Evolutionary conservation across 441 rosid species (phyloP), one percentile per base, ranked within the genome.

Genomic region (Jatropha multifida): DNA sequence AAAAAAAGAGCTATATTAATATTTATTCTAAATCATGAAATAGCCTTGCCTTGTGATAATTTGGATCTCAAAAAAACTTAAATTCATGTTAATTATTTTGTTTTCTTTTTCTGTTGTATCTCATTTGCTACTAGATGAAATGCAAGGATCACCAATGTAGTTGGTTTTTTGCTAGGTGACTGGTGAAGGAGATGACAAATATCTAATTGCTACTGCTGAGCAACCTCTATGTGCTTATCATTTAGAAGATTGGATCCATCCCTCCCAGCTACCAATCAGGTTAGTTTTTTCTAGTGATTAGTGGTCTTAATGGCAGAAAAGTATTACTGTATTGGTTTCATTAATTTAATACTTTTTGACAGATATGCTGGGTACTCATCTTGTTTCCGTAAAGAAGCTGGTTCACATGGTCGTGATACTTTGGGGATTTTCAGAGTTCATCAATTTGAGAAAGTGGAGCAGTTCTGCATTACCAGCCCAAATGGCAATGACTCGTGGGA

Each of bases 171-270:
- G 65, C 60, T 61, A 90, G 97, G 96, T 93, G 78, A 92, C 94
- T 56, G 99, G 99, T 69, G 98, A 90, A 79, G 98, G 97, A 76
- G 99, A 92, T 67, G 99, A 93, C 74, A 93, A 93, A 51, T 95
- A 95, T 86, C 97, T 95, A 62, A 95, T 95, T 76, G 98, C 99
- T 72, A 95, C 97, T 60, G 94, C 97, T 52, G 98, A 93, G 78
- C 98, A 95, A 67, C 95, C 97, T 4, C 90, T 95, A 11, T 92
- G 99, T 79, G 88, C 97, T 65, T 90, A 87, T 77, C 99, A 95
- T 81, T 1, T 88, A 56, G 95, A 93, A 77, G 97, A 93, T 71
- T 92, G 99, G 99, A 90, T 95, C 72, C 97, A 92, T 85, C 98
- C 98, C 4, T 76, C 90, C 0, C 89, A 93, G 80, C 88, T 95